Evolutionary conservation across 2,329 filamentous ascomycete genomes (phyloP).

Genomic region (Monosporascus ibericus): DNA sequence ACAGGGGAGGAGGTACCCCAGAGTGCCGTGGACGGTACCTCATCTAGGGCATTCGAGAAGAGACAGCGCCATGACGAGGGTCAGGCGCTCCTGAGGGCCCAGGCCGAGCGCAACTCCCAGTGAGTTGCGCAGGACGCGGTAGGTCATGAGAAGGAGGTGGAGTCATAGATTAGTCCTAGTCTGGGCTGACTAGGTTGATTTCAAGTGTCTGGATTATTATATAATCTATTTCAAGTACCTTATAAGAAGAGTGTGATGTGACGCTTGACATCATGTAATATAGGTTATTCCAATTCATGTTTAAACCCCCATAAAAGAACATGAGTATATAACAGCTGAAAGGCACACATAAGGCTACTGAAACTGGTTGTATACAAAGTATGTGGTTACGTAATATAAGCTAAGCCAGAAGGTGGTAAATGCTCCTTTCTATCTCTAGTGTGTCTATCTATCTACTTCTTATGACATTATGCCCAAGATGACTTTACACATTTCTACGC

Average conservation of each 20-base stretch:
- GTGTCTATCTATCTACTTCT: background rate
- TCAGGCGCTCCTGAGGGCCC: background rate
- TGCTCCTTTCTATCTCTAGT: no score
- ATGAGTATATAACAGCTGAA: no score
- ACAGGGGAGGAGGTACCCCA: background rate
- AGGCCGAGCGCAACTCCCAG: no score
- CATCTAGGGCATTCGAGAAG: no score
- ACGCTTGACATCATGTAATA: no score
- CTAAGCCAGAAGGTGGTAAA: no score
- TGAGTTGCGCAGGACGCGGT: background rate
- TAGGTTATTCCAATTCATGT: no score
- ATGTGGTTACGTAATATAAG: no score
- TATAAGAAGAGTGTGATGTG: no score
- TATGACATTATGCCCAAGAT: slow-evolving; percentile 19
- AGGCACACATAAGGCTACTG: no score
- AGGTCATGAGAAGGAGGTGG: background rate
- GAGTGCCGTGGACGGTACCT: background rate
- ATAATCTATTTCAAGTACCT: background rate
- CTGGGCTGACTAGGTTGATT: background rate
- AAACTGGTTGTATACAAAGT: no score
- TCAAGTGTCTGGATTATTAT: background rate
- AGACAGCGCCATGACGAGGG: background rate
- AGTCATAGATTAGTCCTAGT: background rate
- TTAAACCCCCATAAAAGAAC: no score
- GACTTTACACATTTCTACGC: slow-evolving; percentile 24